Conservation (phyloP, 176 grass and related monocot species). For the Coix lacrymajobi region DNA sequence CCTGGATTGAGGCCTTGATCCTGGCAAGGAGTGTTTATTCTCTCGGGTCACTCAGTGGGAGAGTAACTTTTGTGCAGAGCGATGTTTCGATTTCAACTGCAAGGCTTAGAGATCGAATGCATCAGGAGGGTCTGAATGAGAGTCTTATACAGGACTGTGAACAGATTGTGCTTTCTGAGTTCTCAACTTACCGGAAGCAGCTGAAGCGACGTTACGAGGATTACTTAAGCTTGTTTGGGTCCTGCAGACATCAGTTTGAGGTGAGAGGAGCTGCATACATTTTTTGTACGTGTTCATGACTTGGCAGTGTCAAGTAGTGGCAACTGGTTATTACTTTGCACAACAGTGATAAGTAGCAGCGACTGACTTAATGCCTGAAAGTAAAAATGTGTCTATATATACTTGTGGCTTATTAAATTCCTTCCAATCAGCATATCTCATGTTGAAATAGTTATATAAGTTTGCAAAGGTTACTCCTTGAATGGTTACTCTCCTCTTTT, state of each 20-base stretch:
- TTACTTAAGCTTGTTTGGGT: slow-evolving; percentile 60
- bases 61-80: slow-evolving; percentile 45
- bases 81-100: slow-evolving; percentile 55
- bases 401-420: neutral
- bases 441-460: slow-evolving; percentile 15
- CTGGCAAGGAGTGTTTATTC: slow-evolving; percentile 63
- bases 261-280: slow-evolving; percentile 18
- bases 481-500: slow-evolving; percentile 54
- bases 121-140: slow-evolving; percentile 55
- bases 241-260: slow-evolving; percentile 50
- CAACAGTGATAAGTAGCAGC: neutral
- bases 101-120: slow-evolving; percentile 53
- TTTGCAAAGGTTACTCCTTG: slow-evolving; percentile 47
- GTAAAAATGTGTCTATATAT: neutral
- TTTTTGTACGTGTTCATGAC: neutral
- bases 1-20: slow-evolving; percentile 69
- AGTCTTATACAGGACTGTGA: slow-evolving; percentile 66
- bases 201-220: slow-evolving; percentile 53
- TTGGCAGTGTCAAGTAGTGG: neutral
- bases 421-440: neutral
- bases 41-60: slow-evolving; percentile 53
- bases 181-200: slow-evolving; percentile 53
- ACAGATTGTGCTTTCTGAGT: slow-evolving; percentile 62
- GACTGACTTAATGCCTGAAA: neutral
- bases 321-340: neutral